Conservation (phyloP, 208 protist species). For the Acanthamoeba pearcei region DNA sequence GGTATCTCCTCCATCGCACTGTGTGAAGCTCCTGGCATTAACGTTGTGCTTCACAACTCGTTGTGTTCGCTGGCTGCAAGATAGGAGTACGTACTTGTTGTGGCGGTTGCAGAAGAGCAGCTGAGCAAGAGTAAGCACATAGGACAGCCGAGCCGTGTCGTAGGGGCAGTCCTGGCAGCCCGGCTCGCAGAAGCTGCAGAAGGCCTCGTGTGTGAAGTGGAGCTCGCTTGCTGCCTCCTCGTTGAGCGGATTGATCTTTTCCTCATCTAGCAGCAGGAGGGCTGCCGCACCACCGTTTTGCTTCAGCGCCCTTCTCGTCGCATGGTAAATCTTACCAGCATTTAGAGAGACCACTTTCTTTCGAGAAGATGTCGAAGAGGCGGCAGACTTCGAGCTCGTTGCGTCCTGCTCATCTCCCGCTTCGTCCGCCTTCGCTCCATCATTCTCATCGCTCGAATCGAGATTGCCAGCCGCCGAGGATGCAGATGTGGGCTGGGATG, state of each 20-base stretch:
- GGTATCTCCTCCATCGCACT: slow-evolving; percentile 53
- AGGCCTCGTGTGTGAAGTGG: slow-evolving; percentile 7
- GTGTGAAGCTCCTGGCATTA: background rate
- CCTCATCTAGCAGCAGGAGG: background rate
- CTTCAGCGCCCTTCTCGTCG: background rate
- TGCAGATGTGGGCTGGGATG: background rate
- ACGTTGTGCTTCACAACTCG: too few species aligned
- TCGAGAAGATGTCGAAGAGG: background rate
- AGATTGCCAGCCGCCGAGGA: background rate
- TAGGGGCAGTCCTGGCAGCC: background rate
- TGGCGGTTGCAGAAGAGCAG: background rate
- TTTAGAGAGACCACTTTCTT: background rate
- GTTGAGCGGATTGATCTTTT: slow-evolving; percentile 4
- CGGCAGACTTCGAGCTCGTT: too few species aligned
- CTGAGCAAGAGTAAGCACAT: background rate
- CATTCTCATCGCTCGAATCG: too few species aligned
- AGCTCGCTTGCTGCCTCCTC: background rate
- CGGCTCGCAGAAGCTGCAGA: slow-evolving; percentile 25
- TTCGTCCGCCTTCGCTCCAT: too few species aligned
- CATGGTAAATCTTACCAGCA: slow-evolving; percentile 10
- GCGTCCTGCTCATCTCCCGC: too few species aligned
- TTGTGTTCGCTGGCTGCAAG: too few species aligned
- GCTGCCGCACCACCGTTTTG: background rate
- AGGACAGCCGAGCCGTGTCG: background rate
- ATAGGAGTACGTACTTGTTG: background rate